phyloP scores from a whole-genome alignment of 495 filamentous ascomycete species.

The Annulohypoxylon stygium region DNA sequence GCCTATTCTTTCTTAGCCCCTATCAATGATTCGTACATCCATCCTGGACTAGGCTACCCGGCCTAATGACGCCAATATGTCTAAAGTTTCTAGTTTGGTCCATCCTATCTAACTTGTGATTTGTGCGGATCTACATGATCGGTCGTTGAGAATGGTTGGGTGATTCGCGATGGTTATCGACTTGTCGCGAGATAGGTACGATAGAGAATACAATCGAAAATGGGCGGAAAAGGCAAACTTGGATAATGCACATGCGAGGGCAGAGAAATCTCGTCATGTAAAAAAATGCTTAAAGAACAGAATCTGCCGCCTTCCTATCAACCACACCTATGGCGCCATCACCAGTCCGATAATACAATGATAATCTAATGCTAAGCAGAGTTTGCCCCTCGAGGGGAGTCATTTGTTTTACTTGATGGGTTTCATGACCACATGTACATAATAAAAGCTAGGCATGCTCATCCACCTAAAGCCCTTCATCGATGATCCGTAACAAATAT shows the following conservation, averaged over 20 bases:
- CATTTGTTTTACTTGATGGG: neutral
- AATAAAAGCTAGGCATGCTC: neutral
- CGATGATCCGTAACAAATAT: neutral
- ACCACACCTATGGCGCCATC: conserved; percentile 10
- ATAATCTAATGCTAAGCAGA: conserved; percentile 14
- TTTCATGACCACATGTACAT: neutral
- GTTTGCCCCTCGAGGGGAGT: neutral
- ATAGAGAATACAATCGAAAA: neutral
- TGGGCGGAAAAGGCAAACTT: conserved; percentile 3
- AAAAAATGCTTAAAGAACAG: conserved; percentile 3
- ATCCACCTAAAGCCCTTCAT: neutral
- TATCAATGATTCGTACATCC: neutral
- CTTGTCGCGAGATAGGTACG: neutral
- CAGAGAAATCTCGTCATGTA: neutral
- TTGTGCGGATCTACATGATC: neutral
- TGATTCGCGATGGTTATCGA: neutral
- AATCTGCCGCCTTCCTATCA: conserved; percentile 11
- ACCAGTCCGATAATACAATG: conserved; percentile 9
- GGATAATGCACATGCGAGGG: neutral
- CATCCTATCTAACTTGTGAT: neutral
- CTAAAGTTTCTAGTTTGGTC: neutral
- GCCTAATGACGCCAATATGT: neutral
- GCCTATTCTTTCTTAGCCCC: neutral
- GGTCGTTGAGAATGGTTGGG: neutral
- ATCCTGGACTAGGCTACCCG: neutral